Evolutionary conservation across 1,284 basidiomycete species (phyloP), one percentile per base, ranked within the genome.

Genomic region (Heliocybe sulcata): DNA sequence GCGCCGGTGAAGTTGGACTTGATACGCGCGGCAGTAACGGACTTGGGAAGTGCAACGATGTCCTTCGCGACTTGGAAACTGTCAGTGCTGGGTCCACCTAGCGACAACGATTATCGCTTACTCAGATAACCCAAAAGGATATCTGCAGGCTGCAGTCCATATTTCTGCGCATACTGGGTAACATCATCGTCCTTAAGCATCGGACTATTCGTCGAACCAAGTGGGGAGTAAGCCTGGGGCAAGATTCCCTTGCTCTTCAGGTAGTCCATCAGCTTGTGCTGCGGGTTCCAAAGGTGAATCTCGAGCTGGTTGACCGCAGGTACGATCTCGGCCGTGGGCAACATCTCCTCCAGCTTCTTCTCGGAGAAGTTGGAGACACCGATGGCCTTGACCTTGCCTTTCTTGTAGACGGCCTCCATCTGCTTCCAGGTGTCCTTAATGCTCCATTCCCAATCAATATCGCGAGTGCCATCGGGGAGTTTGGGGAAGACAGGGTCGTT

Each of bases 221-320:
- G 79, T 2, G 93, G 93, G 9, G 87, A 92, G 70, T 93, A 94
- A 0, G 91, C 91, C 67, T 92, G 80, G 0, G 89, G 73, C 26
- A 84, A 70, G 62, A 95, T 94, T 33, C 75, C 77, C 66, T 91
- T 83, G 33, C 75, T 72, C 63, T 80, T 77, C 65, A 90, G 78
- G 71, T 83, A 93, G 16, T 74, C 69, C 55, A 88, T 62, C 50
- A 93, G 79, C 55, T 84, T 77, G 68, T 85, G 84, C 64, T 93
- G 83, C 0, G 88, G 87, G 69, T 88, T 88, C 69, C 86, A 88
- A 20, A 87, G 71, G 68, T 91, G 89, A 27, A 91, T 72, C 67
- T 91, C 90, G 54, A 91, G 73, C 82, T 83, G 81, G 69, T 85
- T 77, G 19, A 77, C 76, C 1, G 79, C 81, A 6, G 82, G 82